phyloP scores from a whole-genome alignment of 2,329 filamentous ascomycete species.

The Cryphonectria japonica region DNA sequence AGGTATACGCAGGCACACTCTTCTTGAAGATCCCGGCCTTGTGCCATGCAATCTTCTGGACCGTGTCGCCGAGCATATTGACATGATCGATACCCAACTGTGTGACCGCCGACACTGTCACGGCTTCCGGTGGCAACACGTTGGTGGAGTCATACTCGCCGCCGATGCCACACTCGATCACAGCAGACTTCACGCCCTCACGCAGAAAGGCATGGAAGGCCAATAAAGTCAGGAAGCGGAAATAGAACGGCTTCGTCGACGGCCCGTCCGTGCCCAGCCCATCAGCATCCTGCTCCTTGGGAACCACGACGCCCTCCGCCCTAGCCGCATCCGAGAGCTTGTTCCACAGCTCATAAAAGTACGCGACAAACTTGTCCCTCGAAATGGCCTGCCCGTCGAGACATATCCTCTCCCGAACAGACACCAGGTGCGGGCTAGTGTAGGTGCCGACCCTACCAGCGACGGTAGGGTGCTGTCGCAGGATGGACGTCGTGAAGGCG shows the following conservation, averaged over 20 bases:
- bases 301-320: conserved; percentile 36
- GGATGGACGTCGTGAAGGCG: conserved; percentile 79
- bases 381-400: conserved; percentile 74
- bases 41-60: conserved; percentile 86
- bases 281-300: conserved; percentile 43
- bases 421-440: conserved; percentile 83
- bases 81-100: conserved; percentile 87
- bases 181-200: conserved; percentile 75
- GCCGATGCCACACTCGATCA: conserved; percentile 93
- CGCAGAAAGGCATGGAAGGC: conserved; percentile 81
- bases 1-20: conserved; percentile 64
- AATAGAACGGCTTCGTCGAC: conserved; percentile 82
- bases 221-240: conserved; percentile 87
- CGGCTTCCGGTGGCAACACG: conserved; percentile 65
- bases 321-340: conserved; percentile 47
- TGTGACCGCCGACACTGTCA: conserved; percentile 74
- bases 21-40: conserved; percentile 86
- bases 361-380: conserved; percentile 69
- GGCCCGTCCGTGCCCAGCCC: conserved; percentile 58
- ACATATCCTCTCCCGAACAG: conserved; percentile 81
- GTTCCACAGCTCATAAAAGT: conserved; percentile 88
- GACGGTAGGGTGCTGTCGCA: conserved; percentile 50
- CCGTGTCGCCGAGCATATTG: conserved; percentile 75
- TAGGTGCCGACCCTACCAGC: conserved; percentile 69
- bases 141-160: conserved; percentile 95